These are phyloP conservation scores for Aspergillus viridinutans DNA, from an alignment of 2,329 filamentous ascomycete genomes.

Conservation along the genomic window DNA sequence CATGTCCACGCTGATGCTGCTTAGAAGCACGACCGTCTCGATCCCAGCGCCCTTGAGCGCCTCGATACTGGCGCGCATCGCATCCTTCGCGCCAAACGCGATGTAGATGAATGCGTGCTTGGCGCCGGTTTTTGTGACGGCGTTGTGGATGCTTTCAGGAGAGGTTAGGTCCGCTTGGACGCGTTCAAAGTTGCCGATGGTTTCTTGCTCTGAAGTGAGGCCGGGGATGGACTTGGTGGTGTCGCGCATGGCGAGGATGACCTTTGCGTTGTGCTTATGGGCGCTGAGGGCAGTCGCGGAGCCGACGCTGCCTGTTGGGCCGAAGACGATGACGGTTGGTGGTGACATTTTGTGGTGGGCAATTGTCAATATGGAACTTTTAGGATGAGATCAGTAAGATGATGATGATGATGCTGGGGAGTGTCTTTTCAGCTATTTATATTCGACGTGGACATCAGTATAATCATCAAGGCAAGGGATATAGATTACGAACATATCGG, in stretches of 20 bases:
- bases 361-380: not conserved
- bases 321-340: constrained; percentile 45
- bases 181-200: constrained; percentile 29
- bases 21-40: constrained; percentile 46
- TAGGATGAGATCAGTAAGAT: not conserved
- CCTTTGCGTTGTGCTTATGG: constrained; percentile 38
- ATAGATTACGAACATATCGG: not conserved
- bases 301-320: constrained; percentile 47
- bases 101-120: constrained; percentile 49
- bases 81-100: constrained; percentile 28
- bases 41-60: constrained; percentile 46
- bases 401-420: not conserved
- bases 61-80: constrained; percentile 38
- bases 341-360: not conserved
- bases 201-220: constrained; percentile 26
- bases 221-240: constrained; percentile 40
- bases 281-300: constrained; percentile 39
- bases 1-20: constrained; percentile 38
- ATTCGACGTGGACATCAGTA: not conserved
- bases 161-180: constrained; percentile 45
- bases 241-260: constrained; percentile 49
- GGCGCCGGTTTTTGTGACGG: constrained; percentile 39
- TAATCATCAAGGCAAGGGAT: not conserved
- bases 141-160: constrained; percentile 37
- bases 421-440: not conserved